These are phyloP conservation scores for Vitis hybrid DNA, from an alignment of 177 flowering plant genomes.

Conservation along the genomic window DNA sequence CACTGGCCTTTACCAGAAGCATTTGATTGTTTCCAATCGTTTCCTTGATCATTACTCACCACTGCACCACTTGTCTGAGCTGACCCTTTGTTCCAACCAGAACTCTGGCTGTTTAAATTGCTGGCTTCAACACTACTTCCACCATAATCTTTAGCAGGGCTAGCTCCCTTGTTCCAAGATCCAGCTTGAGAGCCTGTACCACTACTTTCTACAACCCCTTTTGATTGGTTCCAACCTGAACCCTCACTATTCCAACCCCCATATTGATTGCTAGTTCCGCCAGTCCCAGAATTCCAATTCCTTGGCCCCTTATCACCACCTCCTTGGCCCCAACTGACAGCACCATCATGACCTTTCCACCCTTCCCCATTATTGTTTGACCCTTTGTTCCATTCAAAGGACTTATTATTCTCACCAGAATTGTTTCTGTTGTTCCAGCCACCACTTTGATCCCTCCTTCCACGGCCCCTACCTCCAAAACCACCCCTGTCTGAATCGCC, in stretches of 20 bases:
- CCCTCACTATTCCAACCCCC: conserved; percentile 19
- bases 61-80: neutral
- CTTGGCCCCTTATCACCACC: conserved; percentile 11
- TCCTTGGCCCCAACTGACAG: conserved; percentile 30
- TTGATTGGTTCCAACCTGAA: conserved; percentile 9
- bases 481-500: conserved; percentile 20
- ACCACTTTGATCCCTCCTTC: conserved; percentile 28
- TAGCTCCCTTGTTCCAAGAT: too few relatives aligned
- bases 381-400: conserved; percentile 20
- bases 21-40: conserved; percentile 2
- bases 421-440: conserved; percentile 29
- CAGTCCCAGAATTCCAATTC: conserved; percentile 20
- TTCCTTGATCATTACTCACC: neutral
- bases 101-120: neutral
- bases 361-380: conserved; percentile 5
- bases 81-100: conserved; percentile 15
- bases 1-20: conserved; percentile 6
- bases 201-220: neutral
- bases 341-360: conserved; percentile 17
- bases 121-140: too few relatives aligned
- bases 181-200: neutral
- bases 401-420: conserved; percentile 18
- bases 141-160: too few relatives aligned
- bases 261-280: conserved; percentile 5
- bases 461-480: conserved; percentile 21